A percentile compares a stretch with the other conserved stretches of the same genome.
Evolutionary conservation across 1,139 yeast species (phyloP).

Genomic region (Saccharomyces hybrid): DNA sequence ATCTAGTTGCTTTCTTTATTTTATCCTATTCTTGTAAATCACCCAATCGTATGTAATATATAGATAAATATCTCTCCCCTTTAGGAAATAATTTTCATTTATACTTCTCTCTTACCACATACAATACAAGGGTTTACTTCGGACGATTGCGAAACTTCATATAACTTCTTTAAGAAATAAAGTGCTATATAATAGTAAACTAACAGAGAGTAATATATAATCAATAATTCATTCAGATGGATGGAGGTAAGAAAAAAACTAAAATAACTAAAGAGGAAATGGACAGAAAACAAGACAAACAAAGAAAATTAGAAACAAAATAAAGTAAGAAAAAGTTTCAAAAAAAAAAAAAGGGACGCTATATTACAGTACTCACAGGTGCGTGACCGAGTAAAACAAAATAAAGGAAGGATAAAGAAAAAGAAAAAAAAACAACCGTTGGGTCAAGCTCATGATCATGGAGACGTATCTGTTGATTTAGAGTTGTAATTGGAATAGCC

Average conservation of each 20-base stretch:
- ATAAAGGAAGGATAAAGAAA: not conserved
- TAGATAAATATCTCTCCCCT: not conserved
- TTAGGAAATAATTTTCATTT: not conserved
- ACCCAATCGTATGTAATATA: not conserved
- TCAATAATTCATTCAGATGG: not conserved
- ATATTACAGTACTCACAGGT: not conserved
- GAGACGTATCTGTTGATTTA: not conserved
- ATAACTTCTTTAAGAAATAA: not conserved
- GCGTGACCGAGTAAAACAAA: not conserved
- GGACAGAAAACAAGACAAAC: not conserved
- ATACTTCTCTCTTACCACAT: not conserved
- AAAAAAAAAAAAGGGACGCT: not conserved
- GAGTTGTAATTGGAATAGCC: constrained; percentile 5
- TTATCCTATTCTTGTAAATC: not conserved
- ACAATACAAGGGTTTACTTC: not conserved
- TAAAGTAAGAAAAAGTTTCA: not conserved
- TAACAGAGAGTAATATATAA: not conserved
- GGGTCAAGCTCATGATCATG: not conserved
- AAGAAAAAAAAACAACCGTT: not conserved
- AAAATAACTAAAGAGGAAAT: not conserved
- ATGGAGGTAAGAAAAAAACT: not conserved
- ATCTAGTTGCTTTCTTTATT: not conserved
- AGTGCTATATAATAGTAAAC: not conserved
- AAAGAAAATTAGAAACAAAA: not conserved
- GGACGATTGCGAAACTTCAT: not conserved